Base-by-base conservation (phyloP, 352 stramenopile genomes). In the Plasmopara halstedii region DNA sequence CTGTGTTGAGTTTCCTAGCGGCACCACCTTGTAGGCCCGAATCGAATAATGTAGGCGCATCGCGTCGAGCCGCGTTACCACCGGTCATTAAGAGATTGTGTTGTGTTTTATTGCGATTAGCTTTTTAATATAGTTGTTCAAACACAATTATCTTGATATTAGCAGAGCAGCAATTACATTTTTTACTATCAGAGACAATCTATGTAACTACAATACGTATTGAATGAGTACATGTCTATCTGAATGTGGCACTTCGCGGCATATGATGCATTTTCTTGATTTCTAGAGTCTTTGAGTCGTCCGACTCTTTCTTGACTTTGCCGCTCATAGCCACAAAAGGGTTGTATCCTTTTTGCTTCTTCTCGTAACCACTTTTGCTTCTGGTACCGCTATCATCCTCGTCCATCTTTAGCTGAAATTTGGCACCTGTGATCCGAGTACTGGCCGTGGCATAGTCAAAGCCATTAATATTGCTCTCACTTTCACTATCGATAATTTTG, bases 251-350 rank as follows among this genome's bases (percentile, higher is more conserved):
- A 50, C 79, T 93, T 54, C 79, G 73, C 11, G 82, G 77, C 67
- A 87, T 85, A 62, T 91, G 78, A 51, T 89, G 76, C 63, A 79
- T 74, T 57, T 83, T 87, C 62, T 89, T 91, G 32, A 70, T 56
- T n/a, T 70, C 70, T 33, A 29, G 64, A 25, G 47, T 63, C 27
- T 62, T 36, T 18, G 48, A 59, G 56, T 67, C 66, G 15, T 50
- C 54, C 21, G 41, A 22, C 20, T 53, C 29, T 35, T 53, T 56
- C 27, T 54, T 66, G 26, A 23, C 65, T 8, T 66, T 71, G 36
- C 62, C 64, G 25, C 70, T 62, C 29, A 85, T 70, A 7, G 58
- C 75, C 33, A 83, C 63, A 37, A 90, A 91, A 38, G 82, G 79
- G 45, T 91, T 93, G 64, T 93, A 93, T 3, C 61, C 55, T 22